Conservation (phyloP, 345 rosid genomes). For the Raphanus sativus region DNA sequence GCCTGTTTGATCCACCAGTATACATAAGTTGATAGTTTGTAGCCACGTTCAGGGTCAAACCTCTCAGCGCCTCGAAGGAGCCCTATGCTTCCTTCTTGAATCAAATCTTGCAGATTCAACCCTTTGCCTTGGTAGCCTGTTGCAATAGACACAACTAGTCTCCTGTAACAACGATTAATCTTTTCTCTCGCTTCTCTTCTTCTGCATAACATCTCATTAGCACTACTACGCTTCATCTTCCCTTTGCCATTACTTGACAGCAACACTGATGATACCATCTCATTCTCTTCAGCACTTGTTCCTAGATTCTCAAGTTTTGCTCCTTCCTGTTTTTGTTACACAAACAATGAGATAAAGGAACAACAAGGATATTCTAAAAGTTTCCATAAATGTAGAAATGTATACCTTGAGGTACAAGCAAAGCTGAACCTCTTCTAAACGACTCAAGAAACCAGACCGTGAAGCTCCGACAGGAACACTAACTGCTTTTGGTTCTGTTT, state of each 20-base stretch:
- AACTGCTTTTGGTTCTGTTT: background rate
- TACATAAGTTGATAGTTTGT: conserved; percentile 59
- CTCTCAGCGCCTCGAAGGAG: conserved; percentile 57
- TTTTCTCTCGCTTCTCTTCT: conserved; percentile 51
- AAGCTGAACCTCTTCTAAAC: conserved; percentile 52
- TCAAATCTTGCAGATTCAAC: conserved; percentile 50
- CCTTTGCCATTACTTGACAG: conserved; percentile 34
- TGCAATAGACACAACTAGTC: conserved; percentile 58
- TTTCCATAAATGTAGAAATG: background rate
- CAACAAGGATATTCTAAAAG: background rate
- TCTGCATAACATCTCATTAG: conserved; percentile 41
- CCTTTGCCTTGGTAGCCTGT: conserved; percentile 55
- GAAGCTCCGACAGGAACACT: conserved; percentile 29
- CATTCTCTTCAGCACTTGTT: conserved; percentile 38
- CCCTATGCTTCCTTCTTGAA: conserved; percentile 66
- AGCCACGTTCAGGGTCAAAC: conserved; percentile 55
- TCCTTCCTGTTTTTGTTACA: conserved; percentile 42
- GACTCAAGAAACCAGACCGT: conserved; percentile 39
- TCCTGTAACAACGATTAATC: conserved; percentile 45
- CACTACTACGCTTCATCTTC: conserved; percentile 32
- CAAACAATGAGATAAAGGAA: background rate
- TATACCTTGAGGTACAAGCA: conserved; percentile 49
- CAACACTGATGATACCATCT: conserved; percentile 31
- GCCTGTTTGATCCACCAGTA: conserved; percentile 73
- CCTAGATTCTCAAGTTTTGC: conserved; percentile 48